phyloP scores from a whole-genome alignment of 371 early-diverging fungal genomes.

The Mortierella sp. region DNA sequence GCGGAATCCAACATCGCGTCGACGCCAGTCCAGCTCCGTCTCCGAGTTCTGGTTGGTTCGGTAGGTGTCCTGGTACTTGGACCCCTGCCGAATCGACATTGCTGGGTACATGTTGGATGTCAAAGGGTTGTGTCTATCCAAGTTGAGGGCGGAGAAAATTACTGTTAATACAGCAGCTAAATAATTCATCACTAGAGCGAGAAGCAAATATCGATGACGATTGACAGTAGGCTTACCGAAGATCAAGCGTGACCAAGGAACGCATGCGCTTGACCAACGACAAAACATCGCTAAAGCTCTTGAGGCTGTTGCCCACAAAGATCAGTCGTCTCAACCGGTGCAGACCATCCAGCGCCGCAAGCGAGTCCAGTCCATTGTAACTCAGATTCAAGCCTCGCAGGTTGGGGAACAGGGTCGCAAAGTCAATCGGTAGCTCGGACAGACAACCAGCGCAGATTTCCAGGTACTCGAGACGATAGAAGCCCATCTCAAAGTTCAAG shows the following conservation, averaged over 20 bases:
- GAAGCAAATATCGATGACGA: not conserved
- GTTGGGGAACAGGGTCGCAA: conserved; percentile 65
- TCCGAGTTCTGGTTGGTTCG: conserved; percentile 42
- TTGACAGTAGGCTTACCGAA: conserved; percentile 63
- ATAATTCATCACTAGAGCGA: no score
- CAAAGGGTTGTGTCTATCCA: conserved; percentile 43
- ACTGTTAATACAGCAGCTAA: not conserved
- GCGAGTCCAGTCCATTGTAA: conserved; percentile 62
- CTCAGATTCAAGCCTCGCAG: conserved; percentile 63
- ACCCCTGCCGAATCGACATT: conserved; percentile 50
- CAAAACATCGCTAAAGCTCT: conserved; percentile 57
- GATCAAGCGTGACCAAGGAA: conserved; percentile 62
- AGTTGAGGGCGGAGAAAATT: no score
- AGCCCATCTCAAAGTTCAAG: conserved; percentile 58
- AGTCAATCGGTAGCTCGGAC: conserved; percentile 61
- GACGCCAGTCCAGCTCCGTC: conserved; percentile 60
- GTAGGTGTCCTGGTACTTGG: conserved; percentile 48
- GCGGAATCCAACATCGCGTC: conserved; percentile 59
- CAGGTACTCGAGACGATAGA: conserved; percentile 65
- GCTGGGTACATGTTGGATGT: conserved; percentile 57
- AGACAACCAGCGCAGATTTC: conserved; percentile 66
- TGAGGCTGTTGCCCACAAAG: conserved; percentile 66
- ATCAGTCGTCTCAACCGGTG: conserved; percentile 63
- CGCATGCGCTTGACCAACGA: conserved; percentile 58
- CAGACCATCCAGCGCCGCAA: conserved; percentile 62